phyloP scores from a whole-genome alignment of 805 yeast species.

The Hanseniaspora occidentalis region DNA sequence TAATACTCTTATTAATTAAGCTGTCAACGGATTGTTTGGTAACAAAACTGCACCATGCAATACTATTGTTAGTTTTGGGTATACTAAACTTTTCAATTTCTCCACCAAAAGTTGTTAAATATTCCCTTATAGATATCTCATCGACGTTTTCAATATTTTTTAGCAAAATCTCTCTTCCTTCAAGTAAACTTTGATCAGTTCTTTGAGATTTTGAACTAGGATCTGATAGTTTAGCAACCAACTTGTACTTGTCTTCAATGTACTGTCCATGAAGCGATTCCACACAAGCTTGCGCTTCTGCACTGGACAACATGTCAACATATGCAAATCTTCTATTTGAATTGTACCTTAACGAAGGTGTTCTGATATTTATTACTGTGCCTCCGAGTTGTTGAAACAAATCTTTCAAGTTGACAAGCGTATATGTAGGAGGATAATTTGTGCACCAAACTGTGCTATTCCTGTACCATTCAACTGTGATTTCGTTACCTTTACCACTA shows the following conservation, averaged over 20 bases:
- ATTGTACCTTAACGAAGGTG: conserved; percentile 50
- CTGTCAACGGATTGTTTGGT: conserved; percentile 31
- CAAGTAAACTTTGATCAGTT: conserved; percentile 32
- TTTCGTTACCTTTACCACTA: conserved; percentile 20
- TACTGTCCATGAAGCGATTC: conserved; percentile 27
- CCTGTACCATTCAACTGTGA: conserved; percentile 33
- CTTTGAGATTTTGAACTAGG: conserved; percentile 34
- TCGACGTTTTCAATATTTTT: conserved; percentile 46
- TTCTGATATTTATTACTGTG: conserved; percentile 35
- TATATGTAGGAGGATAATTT: conserved; percentile 51
- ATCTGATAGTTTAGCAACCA: conserved; percentile 52
- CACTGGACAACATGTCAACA: conserved; percentile 37
- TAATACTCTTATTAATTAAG: conserved; percentile 24
- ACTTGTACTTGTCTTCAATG: conserved; percentile 25
- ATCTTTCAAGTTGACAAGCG: conserved; percentile 26
- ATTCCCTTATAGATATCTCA: conserved; percentile 30
- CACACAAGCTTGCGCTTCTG: conserved; percentile 35
- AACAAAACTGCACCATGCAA: conserved; percentile 47
- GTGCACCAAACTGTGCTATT: conserved; percentile 58
- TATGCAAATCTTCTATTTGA: conserved; percentile 61
- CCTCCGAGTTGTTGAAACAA: conserved; percentile 31
- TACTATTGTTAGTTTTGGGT: conserved; percentile 36
- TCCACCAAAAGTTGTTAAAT: conserved; percentile 1
- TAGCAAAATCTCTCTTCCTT: conserved; percentile 46
- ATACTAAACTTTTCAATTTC: neutral